phyloP scores from a whole-genome alignment of 164 flowering plant species.

The Buxus sempervirens region DNA sequence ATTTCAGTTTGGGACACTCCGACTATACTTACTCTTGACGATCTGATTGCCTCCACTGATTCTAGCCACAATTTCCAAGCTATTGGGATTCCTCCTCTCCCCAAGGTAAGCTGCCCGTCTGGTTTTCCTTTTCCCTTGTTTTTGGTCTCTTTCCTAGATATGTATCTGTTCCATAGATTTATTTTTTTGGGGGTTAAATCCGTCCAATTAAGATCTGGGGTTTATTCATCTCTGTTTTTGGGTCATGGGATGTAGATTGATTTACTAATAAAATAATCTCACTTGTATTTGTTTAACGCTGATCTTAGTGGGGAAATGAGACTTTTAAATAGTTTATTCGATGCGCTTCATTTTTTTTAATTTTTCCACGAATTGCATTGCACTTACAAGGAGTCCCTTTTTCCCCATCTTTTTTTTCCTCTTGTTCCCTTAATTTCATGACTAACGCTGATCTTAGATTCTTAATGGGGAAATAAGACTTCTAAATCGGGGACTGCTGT shows the following conservation, averaged over 20 bases:
- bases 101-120: constrained; percentile 42
- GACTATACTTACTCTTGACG: constrained; percentile 43
- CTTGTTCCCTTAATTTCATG: too few species aligned
- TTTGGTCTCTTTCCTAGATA: neutral
- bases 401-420: too few species aligned
- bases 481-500: neutral
- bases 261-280: neutral
- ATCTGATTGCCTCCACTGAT: constrained; percentile 44
- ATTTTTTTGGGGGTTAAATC: neutral
- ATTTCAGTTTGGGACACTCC: constrained; percentile 66
- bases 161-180: neutral
- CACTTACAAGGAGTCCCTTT: too few species aligned
- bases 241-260: neutral
- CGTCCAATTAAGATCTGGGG: neutral
- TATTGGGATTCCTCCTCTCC: constrained; percentile 57
- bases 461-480: too few species aligned
- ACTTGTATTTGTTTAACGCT: neutral
- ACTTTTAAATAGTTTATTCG: too few species aligned
- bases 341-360: too few species aligned
- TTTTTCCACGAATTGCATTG: too few species aligned
- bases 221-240: neutral
- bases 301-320: too few species aligned
- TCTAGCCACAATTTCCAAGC: constrained; percentile 46
- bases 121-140: neutral
- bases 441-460: too few species aligned